Evolutionary conservation across 176 grass and related monocot species (phyloP).

Genomic region (Cocos nucifera): DNA sequence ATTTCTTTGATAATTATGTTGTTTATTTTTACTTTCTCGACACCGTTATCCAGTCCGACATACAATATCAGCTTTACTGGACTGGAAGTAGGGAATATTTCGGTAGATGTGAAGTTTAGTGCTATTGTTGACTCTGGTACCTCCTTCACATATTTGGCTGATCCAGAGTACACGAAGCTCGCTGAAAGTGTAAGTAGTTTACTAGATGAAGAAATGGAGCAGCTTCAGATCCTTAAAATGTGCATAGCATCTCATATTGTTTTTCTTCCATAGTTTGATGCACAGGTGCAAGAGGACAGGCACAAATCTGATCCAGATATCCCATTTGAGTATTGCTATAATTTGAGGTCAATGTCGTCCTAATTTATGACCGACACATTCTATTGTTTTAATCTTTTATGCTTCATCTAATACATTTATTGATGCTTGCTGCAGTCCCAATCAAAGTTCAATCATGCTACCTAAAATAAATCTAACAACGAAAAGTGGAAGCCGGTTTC

Average conservation of each 20-base stretch:
- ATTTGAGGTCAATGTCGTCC: conserved; percentile 62
- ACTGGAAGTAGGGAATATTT: conserved; percentile 33
- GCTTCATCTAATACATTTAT: conserved; percentile 13
- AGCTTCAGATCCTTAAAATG: too few species aligned
- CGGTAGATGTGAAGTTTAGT: conserved; percentile 26
- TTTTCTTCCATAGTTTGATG: conserved; percentile 48
- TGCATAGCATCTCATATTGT: not conserved
- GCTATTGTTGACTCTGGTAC: conserved; percentile 84
- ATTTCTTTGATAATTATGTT: not conserved
- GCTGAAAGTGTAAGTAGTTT: conserved; percentile 49
- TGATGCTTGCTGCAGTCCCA: conserved; percentile 36
- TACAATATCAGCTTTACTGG: conserved; percentile 75
- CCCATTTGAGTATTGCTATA: conserved; percentile 86
- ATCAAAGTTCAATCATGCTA: conserved; percentile 8
- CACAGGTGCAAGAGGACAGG: conserved; percentile 39
- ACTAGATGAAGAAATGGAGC: not conserved
- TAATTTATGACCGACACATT: not conserved
- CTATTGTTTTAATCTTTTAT: not conserved
- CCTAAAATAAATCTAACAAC: conserved; percentile 57
- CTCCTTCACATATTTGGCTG: conserved; percentile 61
- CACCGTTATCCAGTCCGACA: conserved; percentile 40
- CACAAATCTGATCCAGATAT: conserved; percentile 1
- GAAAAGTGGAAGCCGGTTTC: conserved; percentile 56
- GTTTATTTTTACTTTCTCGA: not conserved
- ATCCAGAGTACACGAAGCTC: conserved; percentile 73